A percentile compares a stretch with the other conserved stretches of the same genome.
Conservation (phyloP, 2,329 filamentous ascomycete species). For the Diaporthe sp. region DNA sequence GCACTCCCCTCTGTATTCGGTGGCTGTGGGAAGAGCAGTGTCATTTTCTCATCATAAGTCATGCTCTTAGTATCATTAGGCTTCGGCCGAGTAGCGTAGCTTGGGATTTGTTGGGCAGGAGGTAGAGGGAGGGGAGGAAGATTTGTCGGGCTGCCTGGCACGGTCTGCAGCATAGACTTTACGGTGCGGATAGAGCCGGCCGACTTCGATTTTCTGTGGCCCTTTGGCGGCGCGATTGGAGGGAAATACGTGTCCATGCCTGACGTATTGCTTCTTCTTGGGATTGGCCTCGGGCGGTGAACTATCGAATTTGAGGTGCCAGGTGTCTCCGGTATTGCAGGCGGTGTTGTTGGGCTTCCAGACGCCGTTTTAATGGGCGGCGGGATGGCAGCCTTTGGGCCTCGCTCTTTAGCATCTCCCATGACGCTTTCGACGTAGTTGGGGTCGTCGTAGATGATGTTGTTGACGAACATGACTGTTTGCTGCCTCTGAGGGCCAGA, state of each 20-base stretch:
- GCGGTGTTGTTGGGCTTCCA: not conserved
- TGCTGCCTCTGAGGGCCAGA: slow-evolving; percentile 51
- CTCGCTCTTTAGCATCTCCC: slow-evolving; percentile 54
- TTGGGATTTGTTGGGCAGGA: slow-evolving; percentile 55
- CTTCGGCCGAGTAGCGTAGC: slow-evolving; percentile 49
- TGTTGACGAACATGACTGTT: slow-evolving; percentile 68
- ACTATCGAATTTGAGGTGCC: slow-evolving; percentile 57
- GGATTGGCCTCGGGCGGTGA: slow-evolving; percentile 68
- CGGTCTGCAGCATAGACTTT: slow-evolving; percentile 59
- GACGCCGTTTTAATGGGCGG: slow-evolving; percentile 8
- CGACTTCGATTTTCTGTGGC: slow-evolving; percentile 64
- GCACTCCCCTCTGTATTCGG: slow-evolving; percentile 40
- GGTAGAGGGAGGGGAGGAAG: slow-evolving; percentile 66
- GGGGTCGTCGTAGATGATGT: slow-evolving; percentile 68
- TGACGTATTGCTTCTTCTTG: slow-evolving; percentile 51
- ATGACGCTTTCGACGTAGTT: slow-evolving; percentile 62
- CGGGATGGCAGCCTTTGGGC: slow-evolving; percentile 41
- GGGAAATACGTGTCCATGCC: slow-evolving; percentile 53
- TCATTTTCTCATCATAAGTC: slow-evolving; percentile 70
- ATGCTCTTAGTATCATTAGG: slow-evolving; percentile 69
- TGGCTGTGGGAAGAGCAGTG: slow-evolving; percentile 60
- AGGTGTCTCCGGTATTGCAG: slow-evolving; percentile 35
- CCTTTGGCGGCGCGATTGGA: slow-evolving; percentile 49
- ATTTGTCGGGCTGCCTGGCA: slow-evolving; percentile 60
- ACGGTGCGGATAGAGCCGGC: slow-evolving; percentile 58